Evolutionary conservation across 352 stramenopile species (phyloP).

Genomic region (Phytophthora fragariae): DNA sequence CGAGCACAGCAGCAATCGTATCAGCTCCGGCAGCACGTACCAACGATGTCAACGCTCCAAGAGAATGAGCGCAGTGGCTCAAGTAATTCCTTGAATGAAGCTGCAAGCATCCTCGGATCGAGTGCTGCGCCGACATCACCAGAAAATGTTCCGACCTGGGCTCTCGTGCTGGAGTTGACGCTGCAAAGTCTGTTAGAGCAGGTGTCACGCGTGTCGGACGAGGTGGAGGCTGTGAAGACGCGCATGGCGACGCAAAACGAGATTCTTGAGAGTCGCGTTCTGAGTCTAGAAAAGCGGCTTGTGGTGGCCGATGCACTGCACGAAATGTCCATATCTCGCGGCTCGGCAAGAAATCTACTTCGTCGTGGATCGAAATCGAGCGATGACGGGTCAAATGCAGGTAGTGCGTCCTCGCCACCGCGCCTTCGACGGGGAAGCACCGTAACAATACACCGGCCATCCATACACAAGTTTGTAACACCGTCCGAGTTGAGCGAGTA

Average conservation of each 20-base stretch:
- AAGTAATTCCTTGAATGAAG: conserved; percentile 10
- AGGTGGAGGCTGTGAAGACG: conserved; percentile 60
- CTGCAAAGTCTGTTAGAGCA: conserved; percentile 66
- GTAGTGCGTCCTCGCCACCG: conserved; percentile 1
- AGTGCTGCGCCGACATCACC: conserved; percentile 3
- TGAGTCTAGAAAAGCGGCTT: conserved; percentile 56
- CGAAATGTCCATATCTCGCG: conserved; percentile 46
- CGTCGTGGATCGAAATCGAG: conserved; percentile 21
- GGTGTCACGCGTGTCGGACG: conserved; percentile 56
- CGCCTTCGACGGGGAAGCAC: conserved; percentile 18
- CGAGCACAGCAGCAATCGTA: conserved; percentile 20
- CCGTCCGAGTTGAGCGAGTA: conserved; percentile 70
- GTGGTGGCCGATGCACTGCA: conserved; percentile 58
- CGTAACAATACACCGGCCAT: conserved; percentile 38
- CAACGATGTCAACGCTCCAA: conserved; percentile 25
- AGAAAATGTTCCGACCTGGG: conserved; percentile 53
- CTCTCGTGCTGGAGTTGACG: conserved; percentile 54
- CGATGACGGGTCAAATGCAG: conserved; percentile 17
- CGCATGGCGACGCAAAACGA: conserved; percentile 58
- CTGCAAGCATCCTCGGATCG: not conserved
- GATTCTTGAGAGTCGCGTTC: conserved; percentile 45
- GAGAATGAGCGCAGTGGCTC: conserved; percentile 19
- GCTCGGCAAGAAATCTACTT: conserved; percentile 27
- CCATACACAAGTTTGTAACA: conserved; percentile 68
- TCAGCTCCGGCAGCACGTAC: conserved; percentile 13